Evolutionary conservation across 345 rosid genomes (phyloP).

Genomic region (Syzygium aromaticum): DNA sequence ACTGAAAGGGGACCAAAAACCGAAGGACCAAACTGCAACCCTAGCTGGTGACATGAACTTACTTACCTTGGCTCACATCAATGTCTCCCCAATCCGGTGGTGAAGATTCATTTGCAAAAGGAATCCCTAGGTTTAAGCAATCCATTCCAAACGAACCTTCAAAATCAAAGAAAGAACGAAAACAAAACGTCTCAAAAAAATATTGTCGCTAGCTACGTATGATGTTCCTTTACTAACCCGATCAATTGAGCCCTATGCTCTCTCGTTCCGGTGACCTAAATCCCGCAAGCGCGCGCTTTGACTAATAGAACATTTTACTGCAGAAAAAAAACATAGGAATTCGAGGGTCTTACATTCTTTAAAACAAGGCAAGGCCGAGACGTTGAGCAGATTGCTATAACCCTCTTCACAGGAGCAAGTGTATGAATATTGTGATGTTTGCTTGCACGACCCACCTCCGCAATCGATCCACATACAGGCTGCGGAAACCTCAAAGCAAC

Average conservation of each 20-base stretch:
- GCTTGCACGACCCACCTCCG: constrained; percentile 71
- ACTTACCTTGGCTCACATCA: constrained; percentile 34
- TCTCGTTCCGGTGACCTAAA: neutral
- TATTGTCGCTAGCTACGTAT: neutral
- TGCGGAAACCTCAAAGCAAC: neutral
- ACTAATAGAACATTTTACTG: too few species aligned
- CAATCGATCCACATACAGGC: constrained; percentile 67
- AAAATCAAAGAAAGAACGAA: neutral
- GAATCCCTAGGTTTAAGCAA: constrained; percentile 49
- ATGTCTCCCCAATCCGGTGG: constrained; percentile 27
- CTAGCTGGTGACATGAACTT: neutral
- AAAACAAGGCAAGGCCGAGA: constrained; percentile 53
- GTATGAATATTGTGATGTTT: constrained; percentile 28
- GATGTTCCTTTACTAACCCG: neutral
- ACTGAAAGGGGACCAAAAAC: neutral
- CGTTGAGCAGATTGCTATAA: constrained; percentile 61
- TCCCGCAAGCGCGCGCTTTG: too few species aligned
- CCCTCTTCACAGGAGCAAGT: constrained; percentile 47
- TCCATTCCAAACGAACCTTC: constrained; percentile 82
- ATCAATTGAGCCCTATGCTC: neutral
- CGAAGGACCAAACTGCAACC: neutral
- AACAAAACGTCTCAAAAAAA: neutral
- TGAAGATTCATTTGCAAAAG: constrained; percentile 19
- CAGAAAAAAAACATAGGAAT: neutral
- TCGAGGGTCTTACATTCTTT: constrained; percentile 44